Percentiles rank a stretch among this genome's conserved stretches.
phyloP scores from a whole-genome alignment of 257 asterid species.

The Solanum boliviense region DNA sequence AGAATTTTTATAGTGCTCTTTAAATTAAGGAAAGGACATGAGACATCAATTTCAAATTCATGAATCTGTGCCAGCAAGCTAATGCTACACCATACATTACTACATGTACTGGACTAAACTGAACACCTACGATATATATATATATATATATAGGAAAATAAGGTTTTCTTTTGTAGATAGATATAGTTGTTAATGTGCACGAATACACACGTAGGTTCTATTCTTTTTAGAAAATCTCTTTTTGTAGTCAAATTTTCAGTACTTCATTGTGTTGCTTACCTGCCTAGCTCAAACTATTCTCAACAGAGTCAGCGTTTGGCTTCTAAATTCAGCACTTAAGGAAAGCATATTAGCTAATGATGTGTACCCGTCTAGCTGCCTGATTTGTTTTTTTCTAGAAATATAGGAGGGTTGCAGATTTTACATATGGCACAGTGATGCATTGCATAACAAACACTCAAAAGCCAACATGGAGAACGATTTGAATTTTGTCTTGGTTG shows the following conservation, averaged over 20 bases:
- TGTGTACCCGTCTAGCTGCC: background rate
- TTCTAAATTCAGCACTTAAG: background rate
- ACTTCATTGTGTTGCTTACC: background rate
- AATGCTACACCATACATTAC: background rate
- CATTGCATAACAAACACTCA: background rate
- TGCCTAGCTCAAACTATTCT: background rate
- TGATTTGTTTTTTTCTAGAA: background rate
- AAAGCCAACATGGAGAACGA: background rate
- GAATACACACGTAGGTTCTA: background rate
- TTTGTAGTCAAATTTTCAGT: background rate
- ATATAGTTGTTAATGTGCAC: background rate
- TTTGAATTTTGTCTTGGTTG: background rate
- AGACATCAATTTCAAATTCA: background rate
- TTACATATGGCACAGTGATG: background rate
- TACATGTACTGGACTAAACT: background rate
- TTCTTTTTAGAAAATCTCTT: background rate
- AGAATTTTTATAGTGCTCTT: background rate
- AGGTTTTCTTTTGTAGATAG: background rate
- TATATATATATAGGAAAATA: background rate
- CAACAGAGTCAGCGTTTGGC: background rate
- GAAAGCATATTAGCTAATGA: background rate
- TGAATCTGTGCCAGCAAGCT: background rate
- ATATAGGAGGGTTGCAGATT: background rate
- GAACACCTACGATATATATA: background rate
- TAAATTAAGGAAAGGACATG: background rate